These are phyloP conservation scores for Coix lacrymajobi DNA, from an alignment of 176 grass and related monocot species.

Conservation along the genomic window DNA sequence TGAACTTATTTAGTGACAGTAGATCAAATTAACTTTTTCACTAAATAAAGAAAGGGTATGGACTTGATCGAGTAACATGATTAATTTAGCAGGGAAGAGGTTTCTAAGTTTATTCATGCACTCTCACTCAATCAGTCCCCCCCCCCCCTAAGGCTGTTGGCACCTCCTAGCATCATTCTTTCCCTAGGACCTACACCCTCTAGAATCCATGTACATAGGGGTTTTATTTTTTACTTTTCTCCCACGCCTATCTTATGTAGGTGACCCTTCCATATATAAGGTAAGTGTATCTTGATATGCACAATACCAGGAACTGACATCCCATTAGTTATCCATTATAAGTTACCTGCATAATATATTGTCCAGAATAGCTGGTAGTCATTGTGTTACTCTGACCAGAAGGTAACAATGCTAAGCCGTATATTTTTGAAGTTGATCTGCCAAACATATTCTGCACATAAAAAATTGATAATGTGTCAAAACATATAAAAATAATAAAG, in stretches of 20 bases:
- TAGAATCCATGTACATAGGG: background rate
- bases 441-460: conserved; percentile 59
- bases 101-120: too few relatives aligned
- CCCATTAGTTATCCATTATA: background rate
- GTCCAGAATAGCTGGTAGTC: conserved; percentile 64
- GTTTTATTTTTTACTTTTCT: background rate
- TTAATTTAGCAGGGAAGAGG: too few relatives aligned
- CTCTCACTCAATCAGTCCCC: too few relatives aligned
- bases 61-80: too few relatives aligned
- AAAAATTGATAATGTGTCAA: background rate
- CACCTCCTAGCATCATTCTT: too few relatives aligned
- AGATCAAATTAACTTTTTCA: too few relatives aligned
- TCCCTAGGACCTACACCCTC: background rate
- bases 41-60: too few relatives aligned
- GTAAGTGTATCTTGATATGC: background rate
- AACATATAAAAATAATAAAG: background rate
- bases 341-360: conserved; percentile 80
- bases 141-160: too few relatives aligned
- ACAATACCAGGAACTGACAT: background rate
- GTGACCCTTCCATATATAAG: background rate
- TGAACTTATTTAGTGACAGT: too few relatives aligned
- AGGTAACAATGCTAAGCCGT: conserved; percentile 65
- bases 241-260: background rate
- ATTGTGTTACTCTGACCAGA: conserved; percentile 77
- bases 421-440: conserved; percentile 58